These are phyloP conservation scores for Colletotrichum horii DNA, from an alignment of 2,329 filamentous ascomycete species.

Conservation along the genomic window DNA sequence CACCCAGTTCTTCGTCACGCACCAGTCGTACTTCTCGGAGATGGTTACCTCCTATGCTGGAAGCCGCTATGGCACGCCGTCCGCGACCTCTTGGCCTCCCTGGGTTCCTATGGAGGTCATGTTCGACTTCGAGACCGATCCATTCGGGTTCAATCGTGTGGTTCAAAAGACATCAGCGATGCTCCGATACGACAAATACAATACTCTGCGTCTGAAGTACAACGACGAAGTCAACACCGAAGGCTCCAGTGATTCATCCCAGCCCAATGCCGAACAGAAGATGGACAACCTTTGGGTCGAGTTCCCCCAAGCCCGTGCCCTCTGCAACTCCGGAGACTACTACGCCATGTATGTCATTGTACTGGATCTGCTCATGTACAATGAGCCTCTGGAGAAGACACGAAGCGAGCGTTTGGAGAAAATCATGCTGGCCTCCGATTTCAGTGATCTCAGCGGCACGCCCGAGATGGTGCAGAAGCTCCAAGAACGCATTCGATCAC, in stretches of 20 bases:
- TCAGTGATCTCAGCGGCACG: constrained; percentile 92
- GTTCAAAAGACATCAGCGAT: constrained; percentile 96
- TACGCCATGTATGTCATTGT: constrained; percentile 99
- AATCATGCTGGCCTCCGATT: constrained; percentile 98
- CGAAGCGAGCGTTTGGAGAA: constrained; percentile 93
- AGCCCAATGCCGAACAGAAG: constrained; percentile 71
- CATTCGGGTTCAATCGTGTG: constrained; percentile 96
- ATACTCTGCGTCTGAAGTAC: constrained; percentile 94
- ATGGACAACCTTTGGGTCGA: constrained; percentile 98
- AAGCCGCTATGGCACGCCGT: constrained; percentile 86
- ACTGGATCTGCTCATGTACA: constrained; percentile 93
- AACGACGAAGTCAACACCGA: constrained; percentile 86
- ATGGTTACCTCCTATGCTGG: constrained; percentile 93
- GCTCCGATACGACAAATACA: constrained; percentile 97
- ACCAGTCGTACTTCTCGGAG: constrained; percentile 86
- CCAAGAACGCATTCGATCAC: constrained; percentile 89
- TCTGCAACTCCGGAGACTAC: constrained; percentile 97
- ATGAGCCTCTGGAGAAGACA: constrained; percentile 96
- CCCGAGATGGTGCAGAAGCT: constrained; percentile 91
- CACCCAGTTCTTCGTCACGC: constrained; percentile 96
- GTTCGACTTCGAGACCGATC: constrained; percentile 93
- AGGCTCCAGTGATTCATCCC: constrained; percentile 54
- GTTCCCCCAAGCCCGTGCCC: constrained; percentile 90
- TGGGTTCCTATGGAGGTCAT: constrained; percentile 99
- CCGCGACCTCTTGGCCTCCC: constrained; percentile 90